phyloP scores from a whole-genome alignment of 106 monocot genomes.

The Dendrobium nobile region DNA sequence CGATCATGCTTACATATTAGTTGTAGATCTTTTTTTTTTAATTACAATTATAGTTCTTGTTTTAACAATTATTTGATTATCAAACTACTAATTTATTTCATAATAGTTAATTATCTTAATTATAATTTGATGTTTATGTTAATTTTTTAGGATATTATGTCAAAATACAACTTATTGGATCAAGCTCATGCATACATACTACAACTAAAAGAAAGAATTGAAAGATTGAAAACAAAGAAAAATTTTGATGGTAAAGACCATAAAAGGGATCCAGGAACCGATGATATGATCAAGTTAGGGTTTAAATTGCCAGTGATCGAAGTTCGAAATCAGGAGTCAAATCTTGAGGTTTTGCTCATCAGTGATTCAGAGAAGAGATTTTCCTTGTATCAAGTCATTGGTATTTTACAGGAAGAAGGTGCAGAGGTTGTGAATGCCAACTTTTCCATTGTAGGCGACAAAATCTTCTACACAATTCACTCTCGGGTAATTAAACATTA shows the following conservation, averaged over 20 bases:
- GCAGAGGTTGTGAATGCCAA: slow-evolving; percentile 65
- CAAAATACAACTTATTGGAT: slow-evolving; percentile 29
- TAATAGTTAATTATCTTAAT: neutral
- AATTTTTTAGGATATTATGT: slow-evolving; percentile 11
- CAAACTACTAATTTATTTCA: too few relatives aligned
- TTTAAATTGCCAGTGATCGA: slow-evolving; percentile 46
- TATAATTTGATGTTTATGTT: neutral
- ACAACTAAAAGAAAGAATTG: slow-evolving; percentile 24
- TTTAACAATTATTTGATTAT: too few relatives aligned
- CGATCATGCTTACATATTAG: too few relatives aligned
- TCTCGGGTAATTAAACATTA: slow-evolving; percentile 28
- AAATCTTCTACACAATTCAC: slow-evolving; percentile 65
- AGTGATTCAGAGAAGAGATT: slow-evolving; percentile 21
- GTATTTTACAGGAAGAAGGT: slow-evolving; percentile 72
- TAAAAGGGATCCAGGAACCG: neutral
- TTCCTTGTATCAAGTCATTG: slow-evolving; percentile 41
- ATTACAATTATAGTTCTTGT: too few relatives aligned
- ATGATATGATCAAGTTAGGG: neutral
- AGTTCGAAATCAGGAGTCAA: slow-evolving; percentile 35
- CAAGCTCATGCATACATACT: slow-evolving; percentile 30
- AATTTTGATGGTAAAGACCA: neutral
- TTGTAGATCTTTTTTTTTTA: too few relatives aligned
- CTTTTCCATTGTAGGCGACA: slow-evolving; percentile 43
- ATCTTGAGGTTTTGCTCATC: slow-evolving; percentile 55
- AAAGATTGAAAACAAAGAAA: slow-evolving; percentile 27